These are phyloP conservation scores for Fusarium fracticaudum DNA, from an alignment of 2,329 filamentous ascomycete genomes.

Conservation along the genomic window DNA sequence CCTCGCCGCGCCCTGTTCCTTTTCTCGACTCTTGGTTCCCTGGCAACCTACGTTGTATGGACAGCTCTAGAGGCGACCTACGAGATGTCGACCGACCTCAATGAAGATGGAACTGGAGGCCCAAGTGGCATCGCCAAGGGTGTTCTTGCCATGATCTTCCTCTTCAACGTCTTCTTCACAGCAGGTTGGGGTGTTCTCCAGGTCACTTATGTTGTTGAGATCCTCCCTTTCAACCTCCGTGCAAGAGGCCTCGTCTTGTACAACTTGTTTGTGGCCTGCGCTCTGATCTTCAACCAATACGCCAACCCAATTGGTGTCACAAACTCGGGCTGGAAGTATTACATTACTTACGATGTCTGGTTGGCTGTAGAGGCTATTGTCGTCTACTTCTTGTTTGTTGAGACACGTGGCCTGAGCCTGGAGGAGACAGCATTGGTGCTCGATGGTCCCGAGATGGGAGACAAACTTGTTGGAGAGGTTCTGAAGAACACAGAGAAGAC, in stretches of 20 bases:
- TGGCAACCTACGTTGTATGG: slow-evolving; percentile 6
- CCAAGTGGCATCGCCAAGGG: slow-evolving; percentile 6
- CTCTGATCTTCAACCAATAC: slow-evolving; percentile 14
- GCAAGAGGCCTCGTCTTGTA: slow-evolving; percentile 2
- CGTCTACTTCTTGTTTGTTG: slow-evolving; percentile 15
- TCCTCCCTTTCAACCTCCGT: slow-evolving; percentile 4
- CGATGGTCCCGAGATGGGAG: slow-evolving; percentile 48
- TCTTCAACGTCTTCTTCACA: slow-evolving; percentile 14
- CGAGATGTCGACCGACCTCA: slow-evolving; percentile 11
- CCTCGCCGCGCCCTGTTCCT: slow-evolving; percentile 5
- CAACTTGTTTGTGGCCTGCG: slow-evolving; percentile 1
- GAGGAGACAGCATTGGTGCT: slow-evolving; percentile 12
- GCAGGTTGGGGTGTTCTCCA: slow-evolving; percentile 17
- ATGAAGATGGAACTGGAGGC: slow-evolving; percentile 4
- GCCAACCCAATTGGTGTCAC: slow-evolving; percentile 9
- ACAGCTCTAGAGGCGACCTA: slow-evolving; percentile 4
- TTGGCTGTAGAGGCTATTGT: slow-evolving; percentile 5
- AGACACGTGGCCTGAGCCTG: neutral
- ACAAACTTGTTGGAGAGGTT: slow-evolving; percentile 12
- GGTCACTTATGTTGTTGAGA: slow-evolving; percentile 14
- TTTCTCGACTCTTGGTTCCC: neutral
- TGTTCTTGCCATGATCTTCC: slow-evolving; percentile 16
- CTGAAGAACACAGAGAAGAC: slow-evolving; percentile 1
- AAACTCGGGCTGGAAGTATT: slow-evolving; percentile 8
- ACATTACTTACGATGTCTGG: slow-evolving; percentile 12